phyloP scores from a whole-genome alignment of 331 rosid genomes.

The Spiraea crenata region DNA sequence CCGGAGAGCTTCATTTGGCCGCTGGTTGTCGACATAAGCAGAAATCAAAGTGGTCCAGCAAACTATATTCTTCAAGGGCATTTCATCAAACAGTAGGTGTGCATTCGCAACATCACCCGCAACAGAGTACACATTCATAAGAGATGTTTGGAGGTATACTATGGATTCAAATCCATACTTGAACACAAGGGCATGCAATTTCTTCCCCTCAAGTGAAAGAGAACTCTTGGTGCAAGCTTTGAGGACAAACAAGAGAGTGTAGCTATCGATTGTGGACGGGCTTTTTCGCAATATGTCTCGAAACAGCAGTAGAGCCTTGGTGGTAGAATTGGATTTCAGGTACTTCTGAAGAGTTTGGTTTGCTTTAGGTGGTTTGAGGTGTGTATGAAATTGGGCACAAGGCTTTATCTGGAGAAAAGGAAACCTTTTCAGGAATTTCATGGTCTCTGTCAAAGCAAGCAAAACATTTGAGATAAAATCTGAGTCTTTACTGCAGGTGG shows the following conservation, averaged over 20 bases:
- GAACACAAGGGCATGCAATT: conserved; percentile 44
- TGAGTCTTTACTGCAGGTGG: not conserved
- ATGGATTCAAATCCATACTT: conserved; percentile 46
- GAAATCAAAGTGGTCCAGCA: conserved; percentile 68
- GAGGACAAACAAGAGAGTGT: conserved; percentile 48
- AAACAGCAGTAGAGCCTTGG: conserved; percentile 41
- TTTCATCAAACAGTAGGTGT: conserved; percentile 51
- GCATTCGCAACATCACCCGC: conserved; percentile 32
- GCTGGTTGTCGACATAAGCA: conserved; percentile 52
- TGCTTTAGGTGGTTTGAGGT: conserved; percentile 53
- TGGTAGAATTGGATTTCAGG: conserved; percentile 39
- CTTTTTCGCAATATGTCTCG: conserved; percentile 41
- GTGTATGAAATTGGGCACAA: conserved; percentile 25
- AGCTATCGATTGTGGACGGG: conserved; percentile 45
- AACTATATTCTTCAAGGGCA: conserved; percentile 34
- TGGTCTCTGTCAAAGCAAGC: not conserved
- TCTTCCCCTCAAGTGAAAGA: conserved; percentile 34
- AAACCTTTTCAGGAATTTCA: conserved; percentile 34
- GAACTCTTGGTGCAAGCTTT: conserved; percentile 47
- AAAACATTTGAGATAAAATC: not conserved
- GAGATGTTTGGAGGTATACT: conserved; percentile 56
- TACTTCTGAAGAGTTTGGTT: conserved; percentile 45
- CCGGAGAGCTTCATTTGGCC: conserved; percentile 41
- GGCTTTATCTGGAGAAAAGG: conserved; percentile 24
- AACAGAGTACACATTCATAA: conserved; percentile 39